Base-by-base conservation (phyloP, 768 basidiomycete genomes). In the Lactarius psammicola region DNA sequence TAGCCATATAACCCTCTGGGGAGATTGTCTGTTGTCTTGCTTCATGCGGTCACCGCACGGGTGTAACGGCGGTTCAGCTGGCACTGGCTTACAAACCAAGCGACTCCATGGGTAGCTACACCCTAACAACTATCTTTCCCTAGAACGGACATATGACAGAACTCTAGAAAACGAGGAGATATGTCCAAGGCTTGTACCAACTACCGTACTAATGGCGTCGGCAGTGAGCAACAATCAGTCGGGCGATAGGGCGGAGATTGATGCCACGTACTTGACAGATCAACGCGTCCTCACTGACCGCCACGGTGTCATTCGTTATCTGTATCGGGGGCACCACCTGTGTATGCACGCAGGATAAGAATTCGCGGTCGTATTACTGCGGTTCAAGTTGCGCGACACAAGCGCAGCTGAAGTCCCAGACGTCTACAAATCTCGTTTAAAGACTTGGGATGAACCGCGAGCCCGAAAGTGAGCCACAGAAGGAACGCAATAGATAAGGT, bases 91-190 rank as follows among this genome's bases (percentile, higher is more conserved):
- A 38, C 36, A 11, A 4, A 38, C 11, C 36, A 38, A 38, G 36
- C 11, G 13, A 38, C 0, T 38, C 36, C 36, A 20, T 7, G 18
- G 13, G 36, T 36, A 17, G 6, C 11, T 17, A 17, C 38, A 6
- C 11, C 15, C 17, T 40, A 40, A 40, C 17, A 40, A 40, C 17
- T 40, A 17, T 17, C 13, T 17, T 40, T 3, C 18, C 2, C 18
- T 42, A 18, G 40, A 17, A 18, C 18, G 17, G 6, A 40, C 17
- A 17, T 3, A 20, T n/a, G n/a, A n/a, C n/a, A n/a, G n/a, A n/a
- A 44, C 59, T 28, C 31, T 55, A 64, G 51, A 64, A 64, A 42
- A 64, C 51, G 51, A 64, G 58, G 59, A 64, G 53, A 36, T 26
- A 40, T 60, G 28, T 34, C 33, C 26, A 30, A 30, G 10, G 30